Conservation (phyloP, 306 rosid genomes). For the Ziziphus jujuba region DNA sequence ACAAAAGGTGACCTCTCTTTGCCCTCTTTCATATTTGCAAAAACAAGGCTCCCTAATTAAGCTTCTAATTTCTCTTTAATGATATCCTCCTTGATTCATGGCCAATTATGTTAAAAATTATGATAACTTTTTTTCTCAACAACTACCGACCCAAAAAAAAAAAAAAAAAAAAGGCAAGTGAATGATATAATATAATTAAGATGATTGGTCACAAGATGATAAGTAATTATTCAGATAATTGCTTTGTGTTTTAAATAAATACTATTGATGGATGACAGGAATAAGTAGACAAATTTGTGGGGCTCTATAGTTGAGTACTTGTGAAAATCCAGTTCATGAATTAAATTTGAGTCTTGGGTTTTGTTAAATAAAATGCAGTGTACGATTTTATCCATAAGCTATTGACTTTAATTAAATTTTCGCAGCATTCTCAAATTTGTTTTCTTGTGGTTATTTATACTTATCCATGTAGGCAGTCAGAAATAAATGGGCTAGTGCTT, state of each 20-base stretch:
- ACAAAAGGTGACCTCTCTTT: not conserved
- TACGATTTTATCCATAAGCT: too few relatives aligned
- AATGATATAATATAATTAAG: conserved; percentile 14
- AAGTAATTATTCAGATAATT: conserved; percentile 21
- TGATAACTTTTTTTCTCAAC: not conserved
- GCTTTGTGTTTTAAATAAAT: conserved; percentile 11
- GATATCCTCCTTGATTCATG: conserved; percentile 29
- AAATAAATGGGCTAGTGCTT: too few relatives aligned
- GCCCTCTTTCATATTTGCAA: not conserved
- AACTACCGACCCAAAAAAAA: conserved; percentile 7
- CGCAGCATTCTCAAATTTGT: too few relatives aligned
- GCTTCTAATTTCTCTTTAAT: not conserved
- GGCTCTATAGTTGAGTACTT: conserved; percentile 7
- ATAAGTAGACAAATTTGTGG: conserved; percentile 23
- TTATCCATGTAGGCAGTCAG: too few relatives aligned
- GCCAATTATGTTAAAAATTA: conserved; percentile 24
- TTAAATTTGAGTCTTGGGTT: too few relatives aligned
- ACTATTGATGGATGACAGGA: conserved; percentile 12
- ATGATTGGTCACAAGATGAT: conserved; percentile 14
- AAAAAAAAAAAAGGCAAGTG: conserved; percentile 8
- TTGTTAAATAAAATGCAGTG: too few relatives aligned
- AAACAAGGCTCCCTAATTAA: not conserved
- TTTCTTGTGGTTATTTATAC: too few relatives aligned
- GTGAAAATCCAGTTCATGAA: conserved; percentile 7
- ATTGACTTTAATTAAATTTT: too few relatives aligned